Base-by-base conservation (phyloP, 805 yeast genomes). In the Candida suzukii region DNA sequence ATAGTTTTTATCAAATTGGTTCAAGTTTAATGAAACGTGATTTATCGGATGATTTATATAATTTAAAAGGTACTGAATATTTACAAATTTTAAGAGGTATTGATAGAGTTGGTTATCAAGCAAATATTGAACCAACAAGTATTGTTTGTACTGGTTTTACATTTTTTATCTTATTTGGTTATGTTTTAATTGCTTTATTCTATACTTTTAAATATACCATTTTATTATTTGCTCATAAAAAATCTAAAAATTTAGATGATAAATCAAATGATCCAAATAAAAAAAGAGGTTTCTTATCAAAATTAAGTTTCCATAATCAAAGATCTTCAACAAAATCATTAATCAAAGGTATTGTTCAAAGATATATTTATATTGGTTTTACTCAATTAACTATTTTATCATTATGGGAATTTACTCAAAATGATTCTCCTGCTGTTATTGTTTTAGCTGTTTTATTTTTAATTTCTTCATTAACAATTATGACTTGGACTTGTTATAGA, bases 71-170 rank as follows among this genome's bases (percentile, higher is more conserved):
- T 41, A 80, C 79, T 53, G 46, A 64, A 20, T 73, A 73, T 48
- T 76, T 87, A 48, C 61, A 75, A 44, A 85, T 90, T 29, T 70
- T 84, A 45, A 74, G 98, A 65, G 98, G 98, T 47, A 87, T 90
- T 50, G 76, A 83, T 56, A 76, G 96, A 64, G 70, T 88, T 38
- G 95, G 91, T 5, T 87, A 73, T 62, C 67, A 75, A 47, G 80
- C 91, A 32, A 68, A 70, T 37, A 86, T 90, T 46, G 98, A 90
- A 63, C 78, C 78, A 38, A 86, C 96, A 2, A 74, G 93, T 8
- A 76, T 88, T 29, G 96, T 84, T 16, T 76, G 78, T 38, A 88
- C 96, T 3, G 93, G 95, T 1, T 85, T 86, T 63, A 85, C 96
- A 2, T 87, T 86, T 52, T 90, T 88, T 60, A 73, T 84, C 19